These are phyloP conservation scores for Venturia carpophila DNA, from an alignment of 2,329 filamentous ascomycete species.

Conservation along the genomic window DNA sequence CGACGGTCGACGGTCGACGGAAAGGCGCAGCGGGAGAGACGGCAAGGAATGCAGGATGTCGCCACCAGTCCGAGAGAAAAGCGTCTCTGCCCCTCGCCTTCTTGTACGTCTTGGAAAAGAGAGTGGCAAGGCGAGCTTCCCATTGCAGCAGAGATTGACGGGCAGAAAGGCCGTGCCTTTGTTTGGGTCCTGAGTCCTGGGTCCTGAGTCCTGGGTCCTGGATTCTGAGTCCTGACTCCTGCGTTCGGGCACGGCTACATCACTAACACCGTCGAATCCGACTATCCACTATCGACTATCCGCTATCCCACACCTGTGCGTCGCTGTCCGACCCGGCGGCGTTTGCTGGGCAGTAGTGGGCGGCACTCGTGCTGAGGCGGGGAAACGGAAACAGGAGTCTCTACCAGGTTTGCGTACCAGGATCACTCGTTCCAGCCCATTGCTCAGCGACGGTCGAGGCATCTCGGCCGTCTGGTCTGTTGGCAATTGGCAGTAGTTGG, in stretches of 20 bases:
- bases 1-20: too few species aligned
- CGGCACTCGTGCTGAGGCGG: not conserved
- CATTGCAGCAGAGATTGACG: not conserved
- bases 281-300: too few species aligned
- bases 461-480: too few species aligned
- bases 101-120: not conserved
- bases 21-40: not conserved
- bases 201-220: too few species aligned
- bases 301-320: not conserved
- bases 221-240: not conserved
- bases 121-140: not conserved
- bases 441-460: too few species aligned
- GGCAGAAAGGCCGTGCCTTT: not conserved
- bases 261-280: not conserved
- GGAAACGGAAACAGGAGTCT: not conserved
- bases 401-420: not conserved
- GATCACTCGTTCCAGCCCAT: too few species aligned
- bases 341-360: too few species aligned
- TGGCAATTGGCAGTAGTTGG: too few species aligned
- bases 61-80: not conserved
- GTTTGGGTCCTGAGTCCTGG: not conserved
- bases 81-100: not conserved
- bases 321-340: not conserved
- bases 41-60: not conserved
- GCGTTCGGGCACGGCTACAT: not conserved